Evolutionary conservation across 148 eudicot species (phyloP).

Genomic region (Rhododendron ovatum): DNA sequence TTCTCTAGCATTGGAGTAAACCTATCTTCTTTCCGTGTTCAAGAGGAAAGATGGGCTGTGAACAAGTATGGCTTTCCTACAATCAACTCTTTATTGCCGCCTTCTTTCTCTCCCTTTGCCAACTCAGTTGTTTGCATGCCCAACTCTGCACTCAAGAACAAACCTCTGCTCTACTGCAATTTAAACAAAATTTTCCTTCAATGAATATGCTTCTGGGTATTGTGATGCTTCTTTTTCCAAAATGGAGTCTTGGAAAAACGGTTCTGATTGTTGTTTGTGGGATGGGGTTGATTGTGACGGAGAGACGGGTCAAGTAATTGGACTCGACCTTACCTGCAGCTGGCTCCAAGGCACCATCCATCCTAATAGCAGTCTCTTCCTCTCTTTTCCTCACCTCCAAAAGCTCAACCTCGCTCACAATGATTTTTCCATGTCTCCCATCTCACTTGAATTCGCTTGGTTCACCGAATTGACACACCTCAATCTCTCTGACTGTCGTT

Average conservation of each 20-base stretch:
- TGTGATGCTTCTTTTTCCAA: neutral
- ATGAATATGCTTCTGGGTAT: neutral
- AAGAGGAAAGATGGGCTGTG: neutral
- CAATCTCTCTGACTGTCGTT: slow-evolving; percentile 4
- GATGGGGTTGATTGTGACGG: neutral
- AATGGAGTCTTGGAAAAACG: neutral
- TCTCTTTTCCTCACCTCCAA: neutral
- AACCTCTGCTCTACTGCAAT: neutral
- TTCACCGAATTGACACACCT: slow-evolving; percentile 10
- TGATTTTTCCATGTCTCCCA: neutral
- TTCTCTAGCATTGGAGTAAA: neutral
- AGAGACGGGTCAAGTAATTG: neutral
- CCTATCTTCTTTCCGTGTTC: neutral
- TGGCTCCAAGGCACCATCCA: neutral
- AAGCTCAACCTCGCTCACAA: neutral
- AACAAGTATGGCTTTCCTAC: neutral
- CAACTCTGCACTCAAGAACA: neutral
- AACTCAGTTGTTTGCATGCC: neutral
- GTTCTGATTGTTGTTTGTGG: slow-evolving; percentile 20
- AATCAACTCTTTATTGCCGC: neutral
- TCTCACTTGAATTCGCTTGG: neutral
- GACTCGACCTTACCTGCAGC: slow-evolving; percentile 2
- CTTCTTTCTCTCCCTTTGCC: neutral
- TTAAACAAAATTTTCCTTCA: neutral
- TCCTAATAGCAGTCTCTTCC: neutral